phyloP scores from a whole-genome alignment of 305 asterid species.

The Rubia balearica region DNA sequence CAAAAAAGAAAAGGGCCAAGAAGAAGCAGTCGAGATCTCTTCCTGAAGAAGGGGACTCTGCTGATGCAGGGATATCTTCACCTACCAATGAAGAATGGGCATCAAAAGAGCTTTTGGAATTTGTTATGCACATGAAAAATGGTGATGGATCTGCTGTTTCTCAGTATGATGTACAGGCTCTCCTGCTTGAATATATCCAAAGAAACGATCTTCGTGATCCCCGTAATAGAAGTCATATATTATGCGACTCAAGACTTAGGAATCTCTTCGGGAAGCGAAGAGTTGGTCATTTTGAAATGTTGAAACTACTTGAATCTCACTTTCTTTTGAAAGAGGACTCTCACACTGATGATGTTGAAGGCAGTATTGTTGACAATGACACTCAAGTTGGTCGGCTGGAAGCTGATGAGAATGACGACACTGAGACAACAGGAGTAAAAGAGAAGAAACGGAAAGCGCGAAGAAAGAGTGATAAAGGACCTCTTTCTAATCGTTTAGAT shows the following conservation, averaged over 20 bases:
- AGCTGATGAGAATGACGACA: slow-evolving; percentile 51
- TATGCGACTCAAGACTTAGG: slow-evolving; percentile 82
- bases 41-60: slow-evolving; percentile 33
- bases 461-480: slow-evolving; percentile 58
- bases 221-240: slow-evolving; percentile 81
- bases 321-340: slow-evolving; percentile 66
- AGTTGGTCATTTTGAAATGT: slow-evolving; percentile 98
- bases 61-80: slow-evolving; percentile 26
- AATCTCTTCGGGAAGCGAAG: slow-evolving; percentile 89
- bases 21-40: slow-evolving; percentile 49
- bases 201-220: slow-evolving; percentile 93
- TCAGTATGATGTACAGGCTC: slow-evolving; percentile 92
- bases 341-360: slow-evolving; percentile 77
- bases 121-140: slow-evolving; percentile 89
- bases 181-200: slow-evolving; percentile 84
- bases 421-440: slow-evolving; percentile 45
- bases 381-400: slow-evolving; percentile 68
- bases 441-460: slow-evolving; percentile 77
- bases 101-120: slow-evolving; percentile 83
- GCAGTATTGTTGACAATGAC: slow-evolving; percentile 90
- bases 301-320: slow-evolving; percentile 96
- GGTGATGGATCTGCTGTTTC: slow-evolving; percentile 72
- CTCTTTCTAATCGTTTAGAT: slow-evolving; percentile 88
- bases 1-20: slow-evolving; percentile 57
- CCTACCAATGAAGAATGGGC: slow-evolving; percentile 73